A percentile compares a stretch with the other conserved stretches of the same genome.
phyloP scores from a whole-genome alignment of 1,284 basidiomycete species.

The Heliocybe sulcata region DNA sequence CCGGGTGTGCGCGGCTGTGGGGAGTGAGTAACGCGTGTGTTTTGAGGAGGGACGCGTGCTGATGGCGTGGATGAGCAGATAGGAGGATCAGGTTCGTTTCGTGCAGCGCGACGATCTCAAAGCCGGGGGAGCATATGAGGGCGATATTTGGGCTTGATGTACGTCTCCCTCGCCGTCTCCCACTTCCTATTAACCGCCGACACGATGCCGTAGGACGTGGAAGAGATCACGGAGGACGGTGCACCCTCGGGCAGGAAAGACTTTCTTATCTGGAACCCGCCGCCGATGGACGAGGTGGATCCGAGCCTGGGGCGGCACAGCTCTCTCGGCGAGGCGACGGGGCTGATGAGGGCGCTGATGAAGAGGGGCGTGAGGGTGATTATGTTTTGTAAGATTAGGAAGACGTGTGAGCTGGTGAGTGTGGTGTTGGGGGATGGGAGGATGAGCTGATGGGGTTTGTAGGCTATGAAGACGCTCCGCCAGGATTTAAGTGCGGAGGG shows the following conservation, averaged over 20 bases:
- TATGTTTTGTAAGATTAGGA: constrained; percentile 84
- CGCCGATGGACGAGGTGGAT: constrained; percentile 51
- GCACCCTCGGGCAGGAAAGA: constrained; percentile 80
- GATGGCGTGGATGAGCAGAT: constrained; percentile 35
- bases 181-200: neutral
- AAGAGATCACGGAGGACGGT: constrained; percentile 75
- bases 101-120: constrained; percentile 84
- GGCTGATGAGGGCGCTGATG: constrained; percentile 78
- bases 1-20: constrained; percentile 77
- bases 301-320: constrained; percentile 53
- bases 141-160: constrained; percentile 65
- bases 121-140: constrained; percentile 74
- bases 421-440: neutral
- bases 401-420: constrained; percentile 74
- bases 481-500: constrained; percentile 71
- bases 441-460: neutral
- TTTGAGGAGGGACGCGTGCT: too few species aligned
- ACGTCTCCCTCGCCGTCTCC: neutral
- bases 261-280: constrained; percentile 74
- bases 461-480: constrained; percentile 79
- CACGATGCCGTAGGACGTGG: constrained; percentile 36
- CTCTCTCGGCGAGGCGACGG: constrained; percentile 67
- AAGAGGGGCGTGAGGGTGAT: constrained; percentile 77
- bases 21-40: constrained; percentile 54
- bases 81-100: constrained; percentile 65